A percentile compares a stretch with the other conserved stretches of the same genome.
Conservation (phyloP, 2,329 filamentous ascomycete genomes). For the Ophiobolus disseminans region DNA sequence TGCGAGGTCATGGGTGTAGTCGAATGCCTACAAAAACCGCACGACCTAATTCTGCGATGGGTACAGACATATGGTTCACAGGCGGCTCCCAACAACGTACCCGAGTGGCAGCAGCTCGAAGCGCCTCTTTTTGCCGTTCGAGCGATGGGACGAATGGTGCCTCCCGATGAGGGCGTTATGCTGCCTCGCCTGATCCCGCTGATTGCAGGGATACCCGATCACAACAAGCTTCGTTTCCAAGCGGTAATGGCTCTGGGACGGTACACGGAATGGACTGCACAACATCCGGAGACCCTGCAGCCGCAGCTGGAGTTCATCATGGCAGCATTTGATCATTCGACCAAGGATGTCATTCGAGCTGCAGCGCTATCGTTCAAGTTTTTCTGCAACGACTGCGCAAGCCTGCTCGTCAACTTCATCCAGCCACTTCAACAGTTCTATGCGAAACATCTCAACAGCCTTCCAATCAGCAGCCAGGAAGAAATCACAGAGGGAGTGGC, state of each 20-base stretch:
- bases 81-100: conserved; percentile 76
- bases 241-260: conserved; percentile 96
- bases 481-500: conserved; percentile 97
- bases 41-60: conserved; percentile 86
- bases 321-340: conserved; percentile 85
- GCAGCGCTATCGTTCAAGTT: conserved; percentile 95
- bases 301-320: conserved; percentile 96
- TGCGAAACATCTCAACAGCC: conserved; percentile 82
- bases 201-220: conserved; percentile 90
- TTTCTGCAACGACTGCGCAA: conserved; percentile 93
- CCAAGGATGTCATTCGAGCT: conserved; percentile 88
- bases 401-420: conserved; percentile 83
- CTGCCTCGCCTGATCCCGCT: conserved; percentile 91
- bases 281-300: conserved; percentile 90
- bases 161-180: conserved; percentile 84
- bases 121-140: conserved; percentile 94
- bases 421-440: conserved; percentile 91
- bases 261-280: conserved; percentile 97
- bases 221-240: conserved; percentile 98
- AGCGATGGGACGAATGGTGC: conserved; percentile 95
- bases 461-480: conserved; percentile 87
- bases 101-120: conserved; percentile 95
- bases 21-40: conserved; percentile 88
- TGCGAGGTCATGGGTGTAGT: conserved; percentile 95
- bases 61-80: conserved; percentile 81